These are phyloP conservation scores for Trichoderma simmonsii DNA, from an alignment of 2,329 filamentous ascomycete species.

Conservation along the genomic window DNA sequence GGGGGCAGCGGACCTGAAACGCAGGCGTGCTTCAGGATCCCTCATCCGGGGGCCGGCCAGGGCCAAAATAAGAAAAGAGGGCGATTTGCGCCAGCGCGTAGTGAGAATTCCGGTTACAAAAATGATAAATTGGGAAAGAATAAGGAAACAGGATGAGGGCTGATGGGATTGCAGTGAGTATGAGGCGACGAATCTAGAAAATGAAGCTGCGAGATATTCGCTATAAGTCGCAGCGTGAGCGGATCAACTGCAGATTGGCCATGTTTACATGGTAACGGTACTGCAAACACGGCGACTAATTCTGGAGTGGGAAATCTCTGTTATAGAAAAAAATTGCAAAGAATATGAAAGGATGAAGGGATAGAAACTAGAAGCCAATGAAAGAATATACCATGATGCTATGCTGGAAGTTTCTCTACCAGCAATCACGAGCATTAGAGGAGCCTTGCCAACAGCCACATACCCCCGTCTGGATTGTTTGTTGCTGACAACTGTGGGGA, in stretches of 20 bases:
- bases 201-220: not conserved
- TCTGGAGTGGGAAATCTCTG: not conserved
- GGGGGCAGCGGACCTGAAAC: slow-evolving; percentile 21
- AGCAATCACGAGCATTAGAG: not conserved
- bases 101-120: slow-evolving; percentile 3
- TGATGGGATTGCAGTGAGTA: not conserved
- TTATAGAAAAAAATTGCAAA: no score
- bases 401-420: not conserved
- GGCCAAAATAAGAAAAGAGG: not conserved
- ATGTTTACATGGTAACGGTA: not conserved
- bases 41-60: not conserved
- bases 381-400: not conserved
- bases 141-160: no score
- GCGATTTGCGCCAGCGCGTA: slow-evolving; percentile 9
- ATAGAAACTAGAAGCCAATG: not conserved
- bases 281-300: not conserved
- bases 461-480: not conserved
- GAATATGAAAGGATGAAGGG: not conserved
- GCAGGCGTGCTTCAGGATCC: slow-evolving; percentile 24
- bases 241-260: not conserved
- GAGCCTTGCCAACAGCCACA: not conserved
- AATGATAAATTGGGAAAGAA: not conserved
- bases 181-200: not conserved
- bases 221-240: not conserved
- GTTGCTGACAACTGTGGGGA: not conserved